Conservation (phyloP, 1,284 basidiomycete genomes). For the Tranzscheliella williamsii region DNA sequence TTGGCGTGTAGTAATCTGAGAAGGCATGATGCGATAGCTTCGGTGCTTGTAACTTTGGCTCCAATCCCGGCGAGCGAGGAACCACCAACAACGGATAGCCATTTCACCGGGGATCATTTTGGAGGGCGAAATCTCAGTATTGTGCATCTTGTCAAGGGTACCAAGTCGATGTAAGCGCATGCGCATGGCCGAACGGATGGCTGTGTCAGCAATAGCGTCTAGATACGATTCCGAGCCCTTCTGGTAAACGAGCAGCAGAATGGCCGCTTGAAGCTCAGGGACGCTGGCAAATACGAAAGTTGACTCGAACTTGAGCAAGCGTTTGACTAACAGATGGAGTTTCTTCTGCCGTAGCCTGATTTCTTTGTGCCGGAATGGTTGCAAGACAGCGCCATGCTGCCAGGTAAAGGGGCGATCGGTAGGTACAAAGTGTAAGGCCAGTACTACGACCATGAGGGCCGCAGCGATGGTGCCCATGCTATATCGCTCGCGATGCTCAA, state of each 20-base stretch:
- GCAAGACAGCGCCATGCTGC: background rate
- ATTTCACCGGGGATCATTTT: constrained; percentile 17
- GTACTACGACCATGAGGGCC: constrained; percentile 28
- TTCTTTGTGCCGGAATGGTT: constrained; percentile 16
- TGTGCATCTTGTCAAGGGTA: constrained; percentile 9
- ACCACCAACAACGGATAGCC: constrained; percentile 35
- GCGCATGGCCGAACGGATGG: constrained; percentile 29
- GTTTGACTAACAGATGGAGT: constrained; percentile 23
- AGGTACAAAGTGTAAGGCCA: constrained; percentile 13
- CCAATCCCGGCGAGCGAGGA: constrained; percentile 28
- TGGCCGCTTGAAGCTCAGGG: constrained; percentile 18
- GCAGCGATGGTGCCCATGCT: constrained; percentile 17
- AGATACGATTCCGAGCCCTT: constrained; percentile 18
- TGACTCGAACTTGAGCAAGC: constrained; percentile 19
- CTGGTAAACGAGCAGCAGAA: constrained; percentile 17
- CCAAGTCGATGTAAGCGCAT: constrained; percentile 36
- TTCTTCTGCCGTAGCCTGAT: constrained; percentile 17
- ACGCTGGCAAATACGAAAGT: constrained; percentile 14
- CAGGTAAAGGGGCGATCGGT: constrained; percentile 18
- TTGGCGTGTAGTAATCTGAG: constrained; percentile 26
- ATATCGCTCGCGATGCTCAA: constrained; percentile 18
- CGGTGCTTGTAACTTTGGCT: constrained; percentile 18
- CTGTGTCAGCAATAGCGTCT: constrained; percentile 19
- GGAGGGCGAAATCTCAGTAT: background rate
- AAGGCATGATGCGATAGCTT: constrained; percentile 18